A percentile compares a stretch with the other conserved stretches of the same genome.
These are phyloP conservation scores for Eucalyptus regnans DNA, from an alignment of 345 rosid species.

Conservation along the genomic window DNA sequence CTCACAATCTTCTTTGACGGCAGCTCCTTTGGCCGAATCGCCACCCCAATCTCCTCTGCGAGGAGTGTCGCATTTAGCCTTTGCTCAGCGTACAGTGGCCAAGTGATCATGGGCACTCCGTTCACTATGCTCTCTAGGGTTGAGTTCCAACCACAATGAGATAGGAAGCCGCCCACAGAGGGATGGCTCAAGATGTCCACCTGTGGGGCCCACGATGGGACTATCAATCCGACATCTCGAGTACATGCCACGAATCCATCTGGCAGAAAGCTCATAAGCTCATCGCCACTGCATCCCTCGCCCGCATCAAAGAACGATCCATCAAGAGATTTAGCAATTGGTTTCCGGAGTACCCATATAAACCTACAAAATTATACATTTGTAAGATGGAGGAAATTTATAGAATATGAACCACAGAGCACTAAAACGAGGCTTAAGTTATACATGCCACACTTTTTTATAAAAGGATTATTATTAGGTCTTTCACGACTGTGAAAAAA, in stretches of 20 bases:
- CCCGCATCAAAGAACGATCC: constrained; percentile 11
- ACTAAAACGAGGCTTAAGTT: not conserved
- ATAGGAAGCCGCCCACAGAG: constrained; percentile 54
- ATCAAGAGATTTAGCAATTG: not conserved
- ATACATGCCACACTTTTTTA: not conserved
- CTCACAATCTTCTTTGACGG: constrained; percentile 3
- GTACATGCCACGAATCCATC: constrained; percentile 40
- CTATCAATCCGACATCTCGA: constrained; percentile 12
- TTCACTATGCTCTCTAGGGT: constrained; percentile 34
- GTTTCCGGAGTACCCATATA: constrained; percentile 51
- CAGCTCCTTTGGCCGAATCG: constrained; percentile 9
- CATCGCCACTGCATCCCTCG: not conserved
- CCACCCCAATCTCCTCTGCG: constrained; percentile 31
- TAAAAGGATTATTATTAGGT: not conserved
- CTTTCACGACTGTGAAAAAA: not conserved
- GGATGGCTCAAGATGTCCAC: constrained; percentile 32
- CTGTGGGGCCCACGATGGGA: constrained; percentile 60
- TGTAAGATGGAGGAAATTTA: not conserved
- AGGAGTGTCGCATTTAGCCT: constrained; percentile 36
- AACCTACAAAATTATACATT: constrained; percentile 7
- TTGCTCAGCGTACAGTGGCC: constrained; percentile 54
- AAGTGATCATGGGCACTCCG: constrained; percentile 41
- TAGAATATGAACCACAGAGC: not conserved
- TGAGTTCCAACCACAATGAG: constrained; percentile 82
- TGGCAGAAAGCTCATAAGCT: constrained; percentile 22